phyloP scores from a whole-genome alignment of 768 basidiomycete genomes.

The Pulveroboletus sp. region DNA sequence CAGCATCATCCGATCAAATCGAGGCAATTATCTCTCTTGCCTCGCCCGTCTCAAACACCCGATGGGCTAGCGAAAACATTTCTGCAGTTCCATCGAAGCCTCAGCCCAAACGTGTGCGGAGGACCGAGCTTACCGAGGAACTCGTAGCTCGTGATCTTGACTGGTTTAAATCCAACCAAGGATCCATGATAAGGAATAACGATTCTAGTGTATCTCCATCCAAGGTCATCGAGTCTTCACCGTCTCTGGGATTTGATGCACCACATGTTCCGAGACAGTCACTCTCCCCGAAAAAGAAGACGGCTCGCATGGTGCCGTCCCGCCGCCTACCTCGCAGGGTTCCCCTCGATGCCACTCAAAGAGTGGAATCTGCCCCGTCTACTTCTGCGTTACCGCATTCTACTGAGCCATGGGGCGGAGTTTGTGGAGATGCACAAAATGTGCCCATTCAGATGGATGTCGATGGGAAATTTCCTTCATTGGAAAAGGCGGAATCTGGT shows the following conservation, averaged over 20 bases:
- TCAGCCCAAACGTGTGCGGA: slow-evolving; percentile 26
- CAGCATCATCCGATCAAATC: background rate
- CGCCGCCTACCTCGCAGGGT: slow-evolving; percentile 22
- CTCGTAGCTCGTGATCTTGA: slow-evolving; percentile 30
- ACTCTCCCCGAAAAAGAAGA: slow-evolving; percentile 14
- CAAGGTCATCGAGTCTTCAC: background rate
- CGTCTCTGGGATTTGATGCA: background rate
- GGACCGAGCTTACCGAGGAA: slow-evolving; percentile 20
- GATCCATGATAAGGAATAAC: background rate
- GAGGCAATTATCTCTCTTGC: background rate
- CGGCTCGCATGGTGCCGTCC: slow-evolving; percentile 26
- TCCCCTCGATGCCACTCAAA: background rate
- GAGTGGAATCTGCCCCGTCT: background rate
- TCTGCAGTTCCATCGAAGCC: slow-evolving; percentile 14
- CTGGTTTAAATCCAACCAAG: slow-evolving; percentile 25
- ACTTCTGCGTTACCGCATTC: background rate
- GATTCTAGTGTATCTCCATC: background rate
- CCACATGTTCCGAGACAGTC: background rate
- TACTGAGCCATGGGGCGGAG: background rate
- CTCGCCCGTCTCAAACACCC: background rate
- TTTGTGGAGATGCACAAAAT: background rate
- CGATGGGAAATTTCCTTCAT: background rate
- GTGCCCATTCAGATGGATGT: slow-evolving; percentile 1
- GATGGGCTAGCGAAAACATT: background rate
- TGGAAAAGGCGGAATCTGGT: background rate